A percentile compares a stretch with the other conserved stretches of the same genome.
These are phyloP conservation scores for Dryadomyces sulphureus DNA, from an alignment of 2,329 filamentous ascomycete species.

Conservation along the genomic window DNA sequence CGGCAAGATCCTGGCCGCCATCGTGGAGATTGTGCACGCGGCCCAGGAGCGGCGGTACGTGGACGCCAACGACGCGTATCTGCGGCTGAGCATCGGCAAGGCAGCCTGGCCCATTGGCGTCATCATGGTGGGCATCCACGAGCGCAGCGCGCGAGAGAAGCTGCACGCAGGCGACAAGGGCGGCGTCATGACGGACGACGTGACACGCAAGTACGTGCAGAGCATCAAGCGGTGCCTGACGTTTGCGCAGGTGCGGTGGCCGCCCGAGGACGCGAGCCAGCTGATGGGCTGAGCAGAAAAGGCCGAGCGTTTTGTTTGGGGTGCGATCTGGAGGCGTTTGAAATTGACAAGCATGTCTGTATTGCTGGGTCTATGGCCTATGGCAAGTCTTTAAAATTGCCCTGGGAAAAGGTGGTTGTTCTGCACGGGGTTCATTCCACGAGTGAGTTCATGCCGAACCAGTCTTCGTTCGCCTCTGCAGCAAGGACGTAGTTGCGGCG, in stretches of 20 bases:
- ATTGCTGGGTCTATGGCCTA: not conserved
- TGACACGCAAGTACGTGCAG: constrained; percentile 88
- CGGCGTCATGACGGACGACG: constrained; percentile 94
- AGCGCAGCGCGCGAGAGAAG: constrained; percentile 89
- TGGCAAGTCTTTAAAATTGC: not conserved
- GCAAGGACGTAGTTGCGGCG: constrained; percentile 2
- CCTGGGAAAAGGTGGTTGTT: too few species aligned
- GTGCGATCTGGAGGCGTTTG: not conserved
- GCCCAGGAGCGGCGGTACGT: constrained; percentile 88
- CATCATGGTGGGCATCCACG: constrained; percentile 99
- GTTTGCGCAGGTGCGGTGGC: constrained; percentile 94
- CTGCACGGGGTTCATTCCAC: too few species aligned
- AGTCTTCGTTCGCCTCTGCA: constrained; percentile 1
- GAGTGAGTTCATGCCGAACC: constrained; percentile 1
- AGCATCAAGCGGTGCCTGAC: constrained; percentile 95
- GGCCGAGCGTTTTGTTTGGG: not conserved
- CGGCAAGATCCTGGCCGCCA: constrained; percentile 61
- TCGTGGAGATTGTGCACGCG: constrained; percentile 83
- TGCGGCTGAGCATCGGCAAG: constrained; percentile 86
- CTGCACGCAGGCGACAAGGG: constrained; percentile 77
- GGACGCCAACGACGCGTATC: constrained; percentile 89
- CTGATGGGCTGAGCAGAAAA: constrained; percentile 60
- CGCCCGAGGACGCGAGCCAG: constrained; percentile 80
- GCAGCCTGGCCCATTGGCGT: constrained; percentile 98
- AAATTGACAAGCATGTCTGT: not conserved